A percentile compares a stretch with the other conserved stretches of the same genome.
phyloP scores from a whole-genome alignment of 352 stramenopile genomes.

The Globisporangium echinulatum region DNA sequence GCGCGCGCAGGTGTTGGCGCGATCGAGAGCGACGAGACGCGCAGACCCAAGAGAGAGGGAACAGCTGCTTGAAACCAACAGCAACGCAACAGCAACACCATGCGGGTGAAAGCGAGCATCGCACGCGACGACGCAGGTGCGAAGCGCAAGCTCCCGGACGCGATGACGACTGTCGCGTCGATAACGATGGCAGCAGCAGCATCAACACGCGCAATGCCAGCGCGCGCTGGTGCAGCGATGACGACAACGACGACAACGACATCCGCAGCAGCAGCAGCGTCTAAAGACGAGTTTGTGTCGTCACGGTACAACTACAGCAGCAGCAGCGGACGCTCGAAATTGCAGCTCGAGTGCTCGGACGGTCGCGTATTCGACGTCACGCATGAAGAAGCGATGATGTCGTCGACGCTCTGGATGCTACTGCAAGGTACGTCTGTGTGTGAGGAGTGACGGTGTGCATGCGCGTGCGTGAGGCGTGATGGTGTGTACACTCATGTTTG shows the following conservation, averaged over 20 bases:
- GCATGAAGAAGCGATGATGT: conserved; percentile 85
- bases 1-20: too few relatives aligned
- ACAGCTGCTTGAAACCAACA: neutral
- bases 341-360: conserved; percentile 74
- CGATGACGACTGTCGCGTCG: neutral
- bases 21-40: too few relatives aligned
- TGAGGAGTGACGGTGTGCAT: too few relatives aligned
- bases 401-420: conserved; percentile 75
- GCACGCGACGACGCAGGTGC: conserved; percentile 5
- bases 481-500: neutral
- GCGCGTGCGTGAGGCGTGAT: neutral
- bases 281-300: conserved; percentile 2
- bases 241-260: neutral
- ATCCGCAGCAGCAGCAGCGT: neutral
- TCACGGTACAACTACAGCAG: conserved; percentile 11
- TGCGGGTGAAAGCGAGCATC: conserved; percentile 9
- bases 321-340: conserved; percentile 32
- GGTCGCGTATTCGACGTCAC: conserved; percentile 62
- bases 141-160: conserved; percentile 10
- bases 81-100: neutral
- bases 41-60: neutral
- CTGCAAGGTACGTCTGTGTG: conserved; percentile 37
- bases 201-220: neutral
- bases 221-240: neutral
- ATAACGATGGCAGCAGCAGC: neutral